phyloP scores from a whole-genome alignment of 2,329 filamentous ascomycete species.

The Coleophoma cylindrospora region DNA sequence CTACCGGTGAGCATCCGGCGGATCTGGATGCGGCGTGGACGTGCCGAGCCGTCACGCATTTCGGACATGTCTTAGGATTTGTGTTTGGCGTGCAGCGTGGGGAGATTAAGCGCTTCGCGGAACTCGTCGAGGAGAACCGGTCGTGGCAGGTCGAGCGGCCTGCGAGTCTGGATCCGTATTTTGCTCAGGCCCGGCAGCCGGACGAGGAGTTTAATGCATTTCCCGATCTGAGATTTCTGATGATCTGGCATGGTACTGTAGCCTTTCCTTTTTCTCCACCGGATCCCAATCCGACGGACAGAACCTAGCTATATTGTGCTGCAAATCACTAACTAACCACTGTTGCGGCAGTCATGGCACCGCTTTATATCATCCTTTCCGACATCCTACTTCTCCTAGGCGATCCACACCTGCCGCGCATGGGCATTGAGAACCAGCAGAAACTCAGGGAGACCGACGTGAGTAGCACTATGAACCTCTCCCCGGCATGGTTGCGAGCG shows the following conservation, averaged over 20 bases:
- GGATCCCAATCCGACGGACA: too few species aligned
- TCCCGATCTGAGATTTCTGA: background rate
- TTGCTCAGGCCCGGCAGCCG: background rate
- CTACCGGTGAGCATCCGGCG: background rate
- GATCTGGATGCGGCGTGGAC: background rate
- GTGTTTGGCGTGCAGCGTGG: background rate
- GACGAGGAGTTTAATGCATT: background rate
- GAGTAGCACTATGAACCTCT: too few species aligned
- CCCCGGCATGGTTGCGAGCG: too few species aligned
- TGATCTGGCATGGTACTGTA: background rate
- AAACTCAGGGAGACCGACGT: too few species aligned
- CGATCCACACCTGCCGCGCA: background rate
- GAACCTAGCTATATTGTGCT: background rate
- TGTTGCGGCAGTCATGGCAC: background rate
- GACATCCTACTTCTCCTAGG: background rate
- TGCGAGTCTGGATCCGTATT: background rate
- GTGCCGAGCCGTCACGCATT: background rate
- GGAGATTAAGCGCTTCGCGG: background rate
- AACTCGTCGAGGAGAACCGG: background rate
- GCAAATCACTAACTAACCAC: background rate
- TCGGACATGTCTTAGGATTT: background rate
- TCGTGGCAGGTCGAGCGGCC: background rate
- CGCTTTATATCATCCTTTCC: background rate
- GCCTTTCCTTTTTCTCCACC: too few species aligned
- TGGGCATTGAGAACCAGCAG: background rate